Conservation (phyloP, 129 eudicot genomes). For the Saussurea involucrata region DNA sequence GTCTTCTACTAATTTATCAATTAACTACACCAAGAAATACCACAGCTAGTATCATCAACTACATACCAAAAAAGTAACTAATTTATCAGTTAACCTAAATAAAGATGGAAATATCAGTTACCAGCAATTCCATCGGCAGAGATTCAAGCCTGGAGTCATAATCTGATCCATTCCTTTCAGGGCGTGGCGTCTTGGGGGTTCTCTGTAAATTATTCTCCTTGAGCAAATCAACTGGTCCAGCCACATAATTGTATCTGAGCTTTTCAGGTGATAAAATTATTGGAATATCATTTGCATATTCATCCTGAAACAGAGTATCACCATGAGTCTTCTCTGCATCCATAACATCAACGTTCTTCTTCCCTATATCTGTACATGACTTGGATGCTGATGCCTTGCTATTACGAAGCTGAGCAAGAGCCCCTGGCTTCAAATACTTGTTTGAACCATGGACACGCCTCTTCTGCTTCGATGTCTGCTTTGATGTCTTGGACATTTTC, state of each 20-base stretch:
- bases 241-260: constrained; percentile 29
- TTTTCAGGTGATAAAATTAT: constrained; percentile 61
- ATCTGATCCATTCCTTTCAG: constrained; percentile 36
- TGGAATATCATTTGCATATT: constrained; percentile 23
- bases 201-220: constrained; percentile 46
- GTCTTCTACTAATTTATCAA: not conserved
- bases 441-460: constrained; percentile 42
- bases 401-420: constrained; percentile 88
- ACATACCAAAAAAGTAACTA: not conserved
- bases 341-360: constrained; percentile 58
- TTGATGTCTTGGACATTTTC: constrained; percentile 39
- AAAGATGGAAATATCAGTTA: constrained; percentile 24
- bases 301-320: constrained; percentile 7
- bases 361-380: constrained; percentile 61
- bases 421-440: constrained; percentile 94
- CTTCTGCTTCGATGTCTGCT: constrained; percentile 54
- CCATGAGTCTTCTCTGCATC: constrained; percentile 32
- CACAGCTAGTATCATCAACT: not conserved
- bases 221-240: constrained; percentile 29
- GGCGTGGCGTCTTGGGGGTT: constrained; percentile 75
- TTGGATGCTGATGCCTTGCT: constrained; percentile 61
- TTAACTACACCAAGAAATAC: not conserved
- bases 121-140: constrained; percentile 90
- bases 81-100: not conserved
- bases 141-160: constrained; percentile 84